Percentiles rank a stretch among this genome's conserved stretches.
Evolutionary conservation across 2,329 filamentous ascomycete species (phyloP).

Genomic region (Phaeosphaeriaceae sp.): DNA sequence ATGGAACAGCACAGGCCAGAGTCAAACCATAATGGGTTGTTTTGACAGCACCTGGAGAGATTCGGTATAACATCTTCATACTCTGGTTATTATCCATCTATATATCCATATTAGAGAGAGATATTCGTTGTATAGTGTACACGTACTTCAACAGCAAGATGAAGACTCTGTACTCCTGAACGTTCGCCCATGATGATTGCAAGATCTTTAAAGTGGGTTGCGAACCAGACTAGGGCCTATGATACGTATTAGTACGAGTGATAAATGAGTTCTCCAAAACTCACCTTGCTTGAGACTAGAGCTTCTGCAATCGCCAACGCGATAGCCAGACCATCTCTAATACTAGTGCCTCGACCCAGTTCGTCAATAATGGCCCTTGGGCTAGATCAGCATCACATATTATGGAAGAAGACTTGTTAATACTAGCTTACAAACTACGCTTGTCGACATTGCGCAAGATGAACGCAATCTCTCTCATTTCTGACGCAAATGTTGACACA

Average conservation of each 20-base stretch:
- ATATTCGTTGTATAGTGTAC: background rate
- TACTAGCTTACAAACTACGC: conserved; percentile 63
- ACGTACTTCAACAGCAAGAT: conserved; percentile 74
- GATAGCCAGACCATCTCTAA: conserved; percentile 85
- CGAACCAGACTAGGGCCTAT: conserved; percentile 83
- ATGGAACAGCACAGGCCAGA: conserved; percentile 75
- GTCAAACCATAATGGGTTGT: conserved; percentile 84
- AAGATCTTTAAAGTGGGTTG: conserved; percentile 88
- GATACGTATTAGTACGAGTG: conserved; percentile 2
- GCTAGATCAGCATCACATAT: background rate
- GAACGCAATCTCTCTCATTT: conserved; percentile 96
- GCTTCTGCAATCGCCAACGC: conserved; percentile 90
- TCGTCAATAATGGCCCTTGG: conserved; percentile 80
- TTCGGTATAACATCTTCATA: conserved; percentile 88
- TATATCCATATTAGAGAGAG: conserved; percentile 1
- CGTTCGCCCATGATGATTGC: conserved; percentile 76
- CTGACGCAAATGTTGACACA: conserved; percentile 88
- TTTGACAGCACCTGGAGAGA: conserved; percentile 72
- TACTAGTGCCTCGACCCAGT: conserved; percentile 88
- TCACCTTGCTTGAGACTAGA: conserved; percentile 70
- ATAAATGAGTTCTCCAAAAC: background rate
- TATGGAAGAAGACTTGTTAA: no score
- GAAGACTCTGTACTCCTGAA: conserved; percentile 80
- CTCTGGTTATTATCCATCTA: conserved; percentile 58
- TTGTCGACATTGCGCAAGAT: conserved; percentile 83